A percentile compares a stretch with the other conserved stretches of the same genome.
phyloP scores from a whole-genome alignment of 306 rosid genomes.

The Casuarina cunninghamiana region DNA sequence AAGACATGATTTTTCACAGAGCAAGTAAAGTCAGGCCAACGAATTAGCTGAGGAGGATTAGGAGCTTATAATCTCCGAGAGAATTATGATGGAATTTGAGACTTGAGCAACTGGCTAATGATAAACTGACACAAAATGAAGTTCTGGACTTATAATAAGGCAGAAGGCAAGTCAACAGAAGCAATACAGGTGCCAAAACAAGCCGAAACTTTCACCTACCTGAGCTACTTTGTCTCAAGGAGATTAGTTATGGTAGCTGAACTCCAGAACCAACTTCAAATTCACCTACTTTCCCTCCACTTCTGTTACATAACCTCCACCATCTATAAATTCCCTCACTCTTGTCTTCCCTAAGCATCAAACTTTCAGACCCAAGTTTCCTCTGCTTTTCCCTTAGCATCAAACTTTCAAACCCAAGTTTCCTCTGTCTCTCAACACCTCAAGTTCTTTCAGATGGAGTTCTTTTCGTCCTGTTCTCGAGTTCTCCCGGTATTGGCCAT shows the following conservation, averaged over 20 bases:
- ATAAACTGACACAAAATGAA: conserved; percentile 24
- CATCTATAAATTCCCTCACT: conserved; percentile 51
- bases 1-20: too few species aligned
- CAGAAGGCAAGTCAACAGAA: conserved; percentile 22
- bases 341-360: conserved; percentile 26
- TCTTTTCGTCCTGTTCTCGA: conserved; percentile 4
- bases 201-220: conserved; percentile 27
- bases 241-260: conserved; percentile 66
- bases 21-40: too few species aligned
- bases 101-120: conserved; percentile 5
- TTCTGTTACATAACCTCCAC: conserved; percentile 14
- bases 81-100: background rate
- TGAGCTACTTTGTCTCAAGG: conserved; percentile 24
- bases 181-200: conserved; percentile 25
- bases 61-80: background rate
- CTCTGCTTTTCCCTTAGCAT: background rate
- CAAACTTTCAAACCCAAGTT: conserved; percentile 23
- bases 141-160: background rate
- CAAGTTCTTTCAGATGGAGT: conserved; percentile 36
- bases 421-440: background rate
- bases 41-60: background rate
- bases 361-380: conserved; percentile 17
- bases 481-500: conserved; percentile 29
- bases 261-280: conserved; percentile 65
- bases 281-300: conserved; percentile 27